These are phyloP conservation scores for Basidiobolus meristosporus DNA, from an alignment of 371 early-diverging fungal genomes.

Conservation along the genomic window DNA sequence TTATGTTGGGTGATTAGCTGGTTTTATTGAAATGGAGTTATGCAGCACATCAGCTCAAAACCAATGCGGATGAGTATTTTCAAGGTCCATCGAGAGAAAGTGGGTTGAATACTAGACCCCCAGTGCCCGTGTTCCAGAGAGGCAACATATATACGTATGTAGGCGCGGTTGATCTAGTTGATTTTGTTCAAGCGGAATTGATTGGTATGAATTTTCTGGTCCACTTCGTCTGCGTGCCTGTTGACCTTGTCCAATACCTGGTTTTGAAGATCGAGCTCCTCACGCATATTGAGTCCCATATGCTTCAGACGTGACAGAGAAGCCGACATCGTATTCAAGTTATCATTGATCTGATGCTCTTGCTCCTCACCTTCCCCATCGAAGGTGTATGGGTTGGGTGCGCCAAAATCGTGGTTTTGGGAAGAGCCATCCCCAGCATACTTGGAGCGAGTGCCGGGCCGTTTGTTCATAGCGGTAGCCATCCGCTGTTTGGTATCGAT, in stretches of 20 bases:
- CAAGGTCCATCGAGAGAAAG: too few species aligned
- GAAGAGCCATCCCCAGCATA: too few species aligned
- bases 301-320: conserved; percentile 42
- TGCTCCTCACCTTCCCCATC: conserved; percentile 39
- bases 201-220: too few species aligned
- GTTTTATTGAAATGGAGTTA: too few species aligned
- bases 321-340: conserved; percentile 36
- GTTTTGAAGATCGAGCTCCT: conserved; percentile 45
- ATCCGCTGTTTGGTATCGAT: conserved; percentile 19
- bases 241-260: conserved; percentile 1
- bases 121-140: too few species aligned
- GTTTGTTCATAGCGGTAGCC: conserved; percentile 12
- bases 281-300: conserved; percentile 46
- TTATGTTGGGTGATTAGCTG: too few species aligned
- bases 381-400: conserved; percentile 21
- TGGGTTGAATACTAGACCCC: too few species aligned
- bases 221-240: neutral
- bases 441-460: conserved; percentile 7
- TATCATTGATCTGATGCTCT: conserved; percentile 60
- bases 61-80: too few species aligned
- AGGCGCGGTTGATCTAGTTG: too few species aligned
- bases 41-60: too few species aligned
- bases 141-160: too few species aligned
- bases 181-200: conserved; percentile 3
- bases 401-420: neutral